Evolutionary conservation across 2,329 filamentous ascomycete genomes (phyloP).

Genomic region (Fusarium napiforme): DNA sequence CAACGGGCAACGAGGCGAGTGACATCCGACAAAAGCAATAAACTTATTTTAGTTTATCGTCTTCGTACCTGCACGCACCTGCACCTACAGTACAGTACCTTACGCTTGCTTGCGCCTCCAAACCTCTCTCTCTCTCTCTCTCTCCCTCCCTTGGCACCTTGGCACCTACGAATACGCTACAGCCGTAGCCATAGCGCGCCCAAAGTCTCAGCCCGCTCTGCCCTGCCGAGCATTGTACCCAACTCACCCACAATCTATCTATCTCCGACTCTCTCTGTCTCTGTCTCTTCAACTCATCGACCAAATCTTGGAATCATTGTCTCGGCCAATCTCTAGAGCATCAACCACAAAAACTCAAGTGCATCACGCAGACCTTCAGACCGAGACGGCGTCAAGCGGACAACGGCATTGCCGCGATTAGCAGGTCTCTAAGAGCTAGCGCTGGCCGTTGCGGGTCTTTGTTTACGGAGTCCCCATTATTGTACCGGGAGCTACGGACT

Average conservation of each 20-base stretch:
- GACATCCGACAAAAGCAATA: slow-evolving; percentile 32
- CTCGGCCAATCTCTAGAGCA: not conserved
- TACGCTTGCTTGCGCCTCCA: not conserved
- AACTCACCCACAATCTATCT: slow-evolving; percentile 8
- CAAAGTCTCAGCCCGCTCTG: slow-evolving; percentile 34
- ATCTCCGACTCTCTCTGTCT: not conserved
- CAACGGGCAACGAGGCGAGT: slow-evolving; percentile 20
- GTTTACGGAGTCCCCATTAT: slow-evolving; percentile 31
- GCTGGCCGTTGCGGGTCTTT: slow-evolving; percentile 42
- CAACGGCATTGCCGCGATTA: slow-evolving; percentile 46
- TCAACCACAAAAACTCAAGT: slow-evolving; percentile 1
- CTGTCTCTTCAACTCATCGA: not conserved
- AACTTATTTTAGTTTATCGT: not conserved
- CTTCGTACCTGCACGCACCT: not conserved
- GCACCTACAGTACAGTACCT: not conserved
- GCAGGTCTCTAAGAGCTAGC: slow-evolving; percentile 37
- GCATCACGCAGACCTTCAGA: slow-evolving; percentile 15
- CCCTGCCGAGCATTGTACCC: slow-evolving; percentile 1
- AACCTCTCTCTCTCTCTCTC: not conserved
- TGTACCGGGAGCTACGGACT: slow-evolving; percentile 44
- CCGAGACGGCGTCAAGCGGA: slow-evolving; percentile 39
- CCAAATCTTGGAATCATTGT: not conserved
- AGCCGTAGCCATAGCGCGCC: slow-evolving; percentile 25
- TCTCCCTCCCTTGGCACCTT: slow-evolving; percentile 25
- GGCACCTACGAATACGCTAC: slow-evolving; percentile 19